Conservation (phyloP, 306 rosid genomes). For the Casuarina cunninghamiana region DNA sequence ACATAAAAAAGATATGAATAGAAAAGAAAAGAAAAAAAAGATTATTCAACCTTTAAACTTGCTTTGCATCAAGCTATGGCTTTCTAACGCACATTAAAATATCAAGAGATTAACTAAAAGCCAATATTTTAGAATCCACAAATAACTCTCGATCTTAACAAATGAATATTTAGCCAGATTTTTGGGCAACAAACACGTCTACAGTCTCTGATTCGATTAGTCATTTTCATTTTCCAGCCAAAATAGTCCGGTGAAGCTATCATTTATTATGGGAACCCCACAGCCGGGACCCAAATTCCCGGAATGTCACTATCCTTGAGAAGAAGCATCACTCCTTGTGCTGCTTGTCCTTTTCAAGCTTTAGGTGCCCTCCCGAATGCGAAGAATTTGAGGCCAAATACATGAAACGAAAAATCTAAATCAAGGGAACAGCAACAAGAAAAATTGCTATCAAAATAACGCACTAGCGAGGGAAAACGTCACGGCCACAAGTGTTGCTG, state of each 20-base stretch:
- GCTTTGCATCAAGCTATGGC: too few relatives aligned
- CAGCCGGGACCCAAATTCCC: neutral
- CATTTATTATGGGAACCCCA: neutral
- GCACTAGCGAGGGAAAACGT: neutral
- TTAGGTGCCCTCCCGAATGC: neutral
- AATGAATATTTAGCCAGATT: neutral
- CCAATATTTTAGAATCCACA: too few relatives aligned
- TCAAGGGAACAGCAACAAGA: neutral
- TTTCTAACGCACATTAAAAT: too few relatives aligned
- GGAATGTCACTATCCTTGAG: neutral
- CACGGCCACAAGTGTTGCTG: constrained; percentile 18
- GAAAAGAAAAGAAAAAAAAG: too few relatives aligned
- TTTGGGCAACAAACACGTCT: neutral
- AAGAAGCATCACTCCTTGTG: neutral
- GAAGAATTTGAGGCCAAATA: neutral
- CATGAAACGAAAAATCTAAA: neutral
- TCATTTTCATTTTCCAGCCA: neutral
- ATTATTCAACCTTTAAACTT: too few relatives aligned
- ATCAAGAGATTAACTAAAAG: too few relatives aligned
- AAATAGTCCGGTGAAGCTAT: neutral
- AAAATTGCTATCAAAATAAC: neutral
- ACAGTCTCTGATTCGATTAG: neutral
- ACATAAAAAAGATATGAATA: too few relatives aligned
- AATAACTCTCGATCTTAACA: too few relatives aligned
- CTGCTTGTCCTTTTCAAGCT: neutral